A percentile compares a stretch with the other conserved stretches of the same genome.
Conservation (phyloP, 495 filamentous ascomycete species). For the Cercophora newfieldiana region DNA sequence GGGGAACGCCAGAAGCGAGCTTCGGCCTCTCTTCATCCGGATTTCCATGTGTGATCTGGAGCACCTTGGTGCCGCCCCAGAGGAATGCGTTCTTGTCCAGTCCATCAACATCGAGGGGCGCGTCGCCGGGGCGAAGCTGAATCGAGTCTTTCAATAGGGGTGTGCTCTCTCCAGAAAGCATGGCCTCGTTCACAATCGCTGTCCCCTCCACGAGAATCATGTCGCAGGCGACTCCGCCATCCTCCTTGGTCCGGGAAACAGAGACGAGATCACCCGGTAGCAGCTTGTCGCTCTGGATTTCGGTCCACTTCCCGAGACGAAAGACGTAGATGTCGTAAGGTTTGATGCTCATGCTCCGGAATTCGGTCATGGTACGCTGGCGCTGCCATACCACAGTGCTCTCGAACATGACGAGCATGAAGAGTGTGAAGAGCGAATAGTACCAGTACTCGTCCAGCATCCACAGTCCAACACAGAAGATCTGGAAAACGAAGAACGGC, state of each 20-base stretch:
- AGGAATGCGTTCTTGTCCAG: conserved; percentile 96
- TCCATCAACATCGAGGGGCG: conserved; percentile 82
- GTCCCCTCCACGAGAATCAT: conserved; percentile 93
- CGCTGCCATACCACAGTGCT: conserved; percentile 99
- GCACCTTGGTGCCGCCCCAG: conserved; percentile 94
- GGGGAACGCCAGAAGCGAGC: conserved; percentile 67
- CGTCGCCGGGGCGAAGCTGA: conserved; percentile 83
- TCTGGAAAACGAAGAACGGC: conserved; percentile 98
- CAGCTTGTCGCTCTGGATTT: conserved; percentile 90
- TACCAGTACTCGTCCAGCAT: conserved; percentile 99
- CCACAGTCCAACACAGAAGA: conserved; percentile 98
- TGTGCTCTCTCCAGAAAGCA: conserved; percentile 98
- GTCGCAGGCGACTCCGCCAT: conserved; percentile 94
- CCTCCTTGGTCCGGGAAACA: conserved; percentile 92
- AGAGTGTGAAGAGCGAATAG: conserved; percentile 96
- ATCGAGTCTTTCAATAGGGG: conserved; percentile 95
- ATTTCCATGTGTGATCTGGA: conserved; percentile 87
- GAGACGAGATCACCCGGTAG: conserved; percentile 96
- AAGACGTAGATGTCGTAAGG: conserved; percentile 93
- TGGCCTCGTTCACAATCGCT: conserved; percentile 98
- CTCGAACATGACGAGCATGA: conserved; percentile 97
- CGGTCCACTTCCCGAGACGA: conserved; percentile 79
- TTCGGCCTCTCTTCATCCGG: conserved; percentile 68
- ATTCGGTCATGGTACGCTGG: conserved; percentile 94
- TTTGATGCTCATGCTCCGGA: conserved; percentile 99